Evolutionary conservation across 192 early-diverging fungal genomes (phyloP).

Genomic region (Phlyctochytrium bullatum): DNA sequence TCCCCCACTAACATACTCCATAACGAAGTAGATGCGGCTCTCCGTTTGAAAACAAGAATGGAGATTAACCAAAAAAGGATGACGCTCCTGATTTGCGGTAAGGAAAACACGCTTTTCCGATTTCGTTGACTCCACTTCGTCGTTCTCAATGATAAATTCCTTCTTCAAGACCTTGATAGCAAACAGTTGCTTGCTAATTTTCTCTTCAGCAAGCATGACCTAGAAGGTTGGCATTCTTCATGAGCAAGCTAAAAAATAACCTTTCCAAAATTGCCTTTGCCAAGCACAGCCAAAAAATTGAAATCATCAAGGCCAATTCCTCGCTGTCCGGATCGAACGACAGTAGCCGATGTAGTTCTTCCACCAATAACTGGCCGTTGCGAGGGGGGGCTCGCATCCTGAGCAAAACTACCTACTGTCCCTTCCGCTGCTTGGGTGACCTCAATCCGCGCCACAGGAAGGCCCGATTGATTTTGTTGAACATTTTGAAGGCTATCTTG

Average conservation of each 20-base stretch:
- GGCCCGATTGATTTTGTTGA: background rate
- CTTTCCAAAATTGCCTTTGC: slow-evolving; percentile 99
- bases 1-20: slow-evolving; percentile 97
- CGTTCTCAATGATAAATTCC: slow-evolving; percentile 96
- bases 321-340: slow-evolving; percentile 20
- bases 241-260: slow-evolving; percentile 24
- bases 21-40: slow-evolving; percentile 94
- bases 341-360: background rate
- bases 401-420: background rate
- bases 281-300: slow-evolving; percentile 88
- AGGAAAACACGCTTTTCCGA: slow-evolving; percentile 95
- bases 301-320: slow-evolving; percentile 91
- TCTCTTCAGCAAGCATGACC: slow-evolving; percentile 97
- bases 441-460: background rate
- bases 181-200: slow-evolving; percentile 73
- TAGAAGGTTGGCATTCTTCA: background rate
- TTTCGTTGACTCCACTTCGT: slow-evolving; percentile 90
- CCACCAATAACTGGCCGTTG: background rate
- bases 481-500: background rate
- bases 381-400: background rate
- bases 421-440: background rate
- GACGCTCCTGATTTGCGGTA: slow-evolving; percentile 83
- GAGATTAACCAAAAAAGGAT: slow-evolving; percentile 94
- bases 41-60: slow-evolving; percentile 97
- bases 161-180: slow-evolving; percentile 99